Percentiles rank a stretch among this genome's conserved stretches.
Conservation (phyloP, 495 filamentous ascomycete species). For the Diplogelasinospora grovesii region DNA sequence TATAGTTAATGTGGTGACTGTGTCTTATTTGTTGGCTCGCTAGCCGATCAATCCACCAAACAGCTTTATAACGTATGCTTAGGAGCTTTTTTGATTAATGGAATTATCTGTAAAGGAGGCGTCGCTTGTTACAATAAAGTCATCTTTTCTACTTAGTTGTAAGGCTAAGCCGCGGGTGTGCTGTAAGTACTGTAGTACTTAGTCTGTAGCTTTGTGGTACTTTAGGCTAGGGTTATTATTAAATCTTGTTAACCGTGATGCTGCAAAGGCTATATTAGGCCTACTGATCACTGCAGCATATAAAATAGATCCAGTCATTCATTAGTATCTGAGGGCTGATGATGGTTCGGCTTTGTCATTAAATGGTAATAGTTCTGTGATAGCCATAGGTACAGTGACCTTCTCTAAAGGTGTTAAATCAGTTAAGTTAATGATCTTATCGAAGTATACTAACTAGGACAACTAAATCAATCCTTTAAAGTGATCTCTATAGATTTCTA, state of each 20-base stretch:
- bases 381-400: background rate
- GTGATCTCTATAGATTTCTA: constrained; percentile 4
- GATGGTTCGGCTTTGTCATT: background rate
- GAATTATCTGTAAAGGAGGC: constrained; percentile 1
- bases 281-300: constrained; percentile 9
- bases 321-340: background rate
- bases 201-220: constrained; percentile 6
- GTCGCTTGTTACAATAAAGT: constrained; percentile 6
- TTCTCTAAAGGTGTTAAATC: too few species aligned
- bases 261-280: constrained; percentile 10
- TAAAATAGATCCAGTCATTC: constrained; percentile 6
- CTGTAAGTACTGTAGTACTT: constrained; percentile 5
- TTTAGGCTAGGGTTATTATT: constrained; percentile 5
- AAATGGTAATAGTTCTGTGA: background rate
- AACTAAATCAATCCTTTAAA: constrained; percentile 8
- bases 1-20: too few species aligned
- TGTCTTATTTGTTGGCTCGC: too few species aligned
- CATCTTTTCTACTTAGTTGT: constrained; percentile 4
- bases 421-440: constrained; percentile 2
- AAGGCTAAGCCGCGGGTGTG: constrained; percentile 1
- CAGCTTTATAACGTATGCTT: too few species aligned
- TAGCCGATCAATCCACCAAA: too few species aligned
- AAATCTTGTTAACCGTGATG: background rate
- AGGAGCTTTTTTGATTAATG: constrained; percentile 2
- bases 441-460: constrained; percentile 4